Evolutionary conservation across 2,329 filamentous ascomycete species (phyloP), one percentile per base, ranked within the genome.

Genomic region (Pseudocercospora eumusae): DNA sequence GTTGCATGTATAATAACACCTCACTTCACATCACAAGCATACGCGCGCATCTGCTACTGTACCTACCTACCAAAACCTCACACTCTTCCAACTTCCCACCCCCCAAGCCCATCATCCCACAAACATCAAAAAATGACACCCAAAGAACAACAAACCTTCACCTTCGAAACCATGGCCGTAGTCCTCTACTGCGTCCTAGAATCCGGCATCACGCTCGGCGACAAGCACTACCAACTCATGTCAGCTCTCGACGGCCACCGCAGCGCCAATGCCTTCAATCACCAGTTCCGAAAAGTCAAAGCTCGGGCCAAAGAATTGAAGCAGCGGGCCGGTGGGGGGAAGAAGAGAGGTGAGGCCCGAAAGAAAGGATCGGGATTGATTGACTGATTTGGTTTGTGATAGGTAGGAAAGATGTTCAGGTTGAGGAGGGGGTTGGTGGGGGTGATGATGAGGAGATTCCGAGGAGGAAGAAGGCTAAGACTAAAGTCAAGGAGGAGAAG

Each of bases 191-290:
- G 56, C 27, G 21, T 61, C 7, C 58, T 59, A 20, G 56, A 67
- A 18, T 42, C 44, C 53, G 67, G 69, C 56, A 52, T 59, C 31
- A 62, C 50, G 8, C 44, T 73, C 3, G 62, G 66, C 18, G 60
- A 3, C 20, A 69, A 67, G 23, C 60, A 70, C 42, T 75, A 66
- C 67, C 33, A 68, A n/a, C 57, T 74, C n/a, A 75, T 75, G 72
- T 47, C 65, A 0, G 42, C 50, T 3, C 55, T 73, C 10, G 70
- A 72, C 50, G 68, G 70, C 42, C 65, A 3, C 4, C 42, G 42
- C 13, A 61, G 56, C 23, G 40, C 63, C 5, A 49, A 33, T 11
- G 57, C 50, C 36, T 73, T 69, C 60, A 40, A 74, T 31, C 72
- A 74, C 56, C 49, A 63, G 36, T 74, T 75, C 57, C 71, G 72